phyloP scores from a whole-genome alignment of 2,329 filamentous ascomycete genomes.

The Periglandula ipomoeae region DNA sequence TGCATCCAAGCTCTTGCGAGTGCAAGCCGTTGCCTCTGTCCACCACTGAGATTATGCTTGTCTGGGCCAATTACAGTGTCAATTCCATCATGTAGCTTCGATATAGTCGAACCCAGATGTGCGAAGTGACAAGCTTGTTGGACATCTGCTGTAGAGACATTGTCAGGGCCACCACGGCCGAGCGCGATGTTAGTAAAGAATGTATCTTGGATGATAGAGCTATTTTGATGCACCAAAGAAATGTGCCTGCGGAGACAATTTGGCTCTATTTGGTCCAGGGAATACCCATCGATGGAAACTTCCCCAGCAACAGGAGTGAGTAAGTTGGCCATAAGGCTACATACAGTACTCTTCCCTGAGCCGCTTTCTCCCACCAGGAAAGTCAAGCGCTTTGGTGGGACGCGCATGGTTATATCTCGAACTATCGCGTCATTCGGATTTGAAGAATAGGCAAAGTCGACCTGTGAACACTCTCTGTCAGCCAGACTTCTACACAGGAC shows the following conservation, averaged over 20 bases:
- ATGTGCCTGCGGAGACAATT: conserved; percentile 71
- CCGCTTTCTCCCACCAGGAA: conserved; percentile 83
- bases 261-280: conserved; percentile 52
- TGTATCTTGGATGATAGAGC: conserved; percentile 71
- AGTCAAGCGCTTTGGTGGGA: conserved; percentile 62
- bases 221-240: conserved; percentile 74
- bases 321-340: conserved; percentile 69
- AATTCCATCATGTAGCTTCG: conserved; percentile 57
- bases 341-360: conserved; percentile 85
- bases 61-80: conserved; percentile 62
- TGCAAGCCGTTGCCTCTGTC: conserved; percentile 73
- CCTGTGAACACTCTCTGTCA: conserved; percentile 35
- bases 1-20: conserved; percentile 70
- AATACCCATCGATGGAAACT: conserved; percentile 58
- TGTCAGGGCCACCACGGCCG: conserved; percentile 43
- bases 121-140: conserved; percentile 55
- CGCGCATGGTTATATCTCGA: conserved; percentile 53
- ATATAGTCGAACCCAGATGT: conserved; percentile 58
- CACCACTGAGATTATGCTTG: conserved; percentile 69
- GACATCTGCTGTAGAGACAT: conserved; percentile 46
- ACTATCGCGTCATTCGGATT: conserved; percentile 54
- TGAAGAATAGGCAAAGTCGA: conserved; percentile 75
- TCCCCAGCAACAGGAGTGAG: conserved; percentile 59
- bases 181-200: conserved; percentile 71
- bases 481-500: not conserved